phyloP scores from a whole-genome alignment of 257 asterid species.

The Solanum boliviense region DNA sequence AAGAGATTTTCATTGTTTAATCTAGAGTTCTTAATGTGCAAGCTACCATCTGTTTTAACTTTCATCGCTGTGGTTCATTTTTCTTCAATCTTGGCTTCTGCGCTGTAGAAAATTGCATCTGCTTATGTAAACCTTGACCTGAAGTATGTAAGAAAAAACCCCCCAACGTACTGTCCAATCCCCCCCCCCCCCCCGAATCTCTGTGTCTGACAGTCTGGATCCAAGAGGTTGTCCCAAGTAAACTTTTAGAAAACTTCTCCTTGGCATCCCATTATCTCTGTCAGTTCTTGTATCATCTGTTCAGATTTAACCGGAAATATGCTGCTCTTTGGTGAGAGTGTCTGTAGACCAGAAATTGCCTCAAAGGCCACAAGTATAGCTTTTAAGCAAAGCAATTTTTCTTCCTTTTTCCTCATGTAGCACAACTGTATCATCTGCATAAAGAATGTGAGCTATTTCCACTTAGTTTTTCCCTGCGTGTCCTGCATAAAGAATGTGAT shows the following conservation, averaged over 20 bases:
- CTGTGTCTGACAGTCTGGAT: neutral
- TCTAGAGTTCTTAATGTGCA: neutral
- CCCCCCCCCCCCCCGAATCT: neutral
- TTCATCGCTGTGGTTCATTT: neutral
- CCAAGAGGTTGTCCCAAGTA: neutral
- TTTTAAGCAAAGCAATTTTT: neutral
- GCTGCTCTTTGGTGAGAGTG: neutral
- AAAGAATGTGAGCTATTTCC: neutral
- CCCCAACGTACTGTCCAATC: neutral
- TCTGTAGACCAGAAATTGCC: neutral
- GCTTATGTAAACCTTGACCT: neutral
- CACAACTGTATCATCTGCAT: neutral
- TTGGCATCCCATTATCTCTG: neutral
- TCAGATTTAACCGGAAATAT: neutral
- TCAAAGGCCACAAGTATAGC: neutral
- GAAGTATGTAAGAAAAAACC: neutral
- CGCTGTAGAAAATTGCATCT: neutral
- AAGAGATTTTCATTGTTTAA: neutral
- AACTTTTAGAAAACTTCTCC: neutral
- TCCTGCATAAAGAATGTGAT: neutral
- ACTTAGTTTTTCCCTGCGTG: neutral
- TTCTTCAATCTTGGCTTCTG: neutral
- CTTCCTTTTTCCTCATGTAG: neutral
- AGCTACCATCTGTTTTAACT: neutral
- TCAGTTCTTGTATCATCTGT: neutral